A percentile compares a stretch with the other conserved stretches of the same genome.
These are phyloP conservation scores for Cyclospora cayetanensis DNA, from an alignment of 169 alveolate genomes.

Conservation along the genomic window DNA sequence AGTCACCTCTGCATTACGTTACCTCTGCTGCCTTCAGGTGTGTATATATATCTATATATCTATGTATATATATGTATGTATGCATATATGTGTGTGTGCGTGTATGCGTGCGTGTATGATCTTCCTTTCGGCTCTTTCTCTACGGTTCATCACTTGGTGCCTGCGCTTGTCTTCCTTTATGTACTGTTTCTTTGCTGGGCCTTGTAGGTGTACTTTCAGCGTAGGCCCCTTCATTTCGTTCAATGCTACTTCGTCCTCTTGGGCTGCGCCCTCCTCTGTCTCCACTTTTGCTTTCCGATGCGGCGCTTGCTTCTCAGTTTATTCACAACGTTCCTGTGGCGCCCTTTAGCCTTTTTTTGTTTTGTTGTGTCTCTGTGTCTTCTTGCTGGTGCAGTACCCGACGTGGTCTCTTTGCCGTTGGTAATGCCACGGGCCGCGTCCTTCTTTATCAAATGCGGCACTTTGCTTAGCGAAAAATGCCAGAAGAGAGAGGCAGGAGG, in stretches of 20 bases:
- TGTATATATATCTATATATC: too few relatives aligned
- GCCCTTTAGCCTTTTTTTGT: too few relatives aligned
- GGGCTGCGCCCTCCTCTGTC: neutral
- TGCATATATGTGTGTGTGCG: neutral
- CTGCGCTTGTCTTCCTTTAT: neutral
- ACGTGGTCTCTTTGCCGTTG: conserved; percentile 47
- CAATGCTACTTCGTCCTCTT: too few relatives aligned
- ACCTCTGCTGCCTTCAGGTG: conserved; percentile 50
- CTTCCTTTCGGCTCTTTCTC: neutral
- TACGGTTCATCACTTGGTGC: neutral
- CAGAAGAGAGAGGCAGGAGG: neutral
- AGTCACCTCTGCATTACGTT: conserved; percentile 40
- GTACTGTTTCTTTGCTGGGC: neutral
- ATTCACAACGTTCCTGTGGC: too few relatives aligned
- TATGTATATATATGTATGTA: too few relatives aligned
- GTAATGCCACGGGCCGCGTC: conserved; percentile 46
- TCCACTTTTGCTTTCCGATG: neutral
- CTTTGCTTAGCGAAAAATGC: neutral
- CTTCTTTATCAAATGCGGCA: conserved; percentile 35
- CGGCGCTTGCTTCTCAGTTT: too few relatives aligned
- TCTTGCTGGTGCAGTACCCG: neutral
- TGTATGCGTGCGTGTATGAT: neutral
- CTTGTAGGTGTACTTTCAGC: neutral
- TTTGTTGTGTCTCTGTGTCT: too few relatives aligned
- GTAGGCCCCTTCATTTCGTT: neutral